Conservation (phyloP, 768 basidiomycete genomes). For the Nidula microcarpa region DNA sequence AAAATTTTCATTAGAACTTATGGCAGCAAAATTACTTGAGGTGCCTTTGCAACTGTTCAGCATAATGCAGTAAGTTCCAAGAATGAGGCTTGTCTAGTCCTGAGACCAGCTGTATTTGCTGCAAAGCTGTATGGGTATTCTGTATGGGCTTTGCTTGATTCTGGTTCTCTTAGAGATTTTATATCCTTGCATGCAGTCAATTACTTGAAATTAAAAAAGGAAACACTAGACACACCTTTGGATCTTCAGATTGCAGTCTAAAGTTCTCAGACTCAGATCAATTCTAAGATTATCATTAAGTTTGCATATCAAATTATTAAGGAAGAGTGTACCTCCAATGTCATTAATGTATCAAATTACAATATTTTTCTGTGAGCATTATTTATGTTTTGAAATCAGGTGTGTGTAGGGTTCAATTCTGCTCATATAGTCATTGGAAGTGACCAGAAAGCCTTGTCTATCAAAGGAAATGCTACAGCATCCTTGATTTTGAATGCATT, state of each 20-base stretch:
- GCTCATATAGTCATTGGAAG: conserved; percentile 19
- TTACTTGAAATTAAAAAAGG: conserved; percentile 23
- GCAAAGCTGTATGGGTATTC: conserved; percentile 25
- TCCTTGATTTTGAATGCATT: conserved; percentile 7
- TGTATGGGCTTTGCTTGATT: conserved; percentile 27
- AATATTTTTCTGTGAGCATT: conserved; percentile 38
- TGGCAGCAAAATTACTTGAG: too few relatives aligned
- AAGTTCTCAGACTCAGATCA: conserved; percentile 32
- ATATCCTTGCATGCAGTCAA: conserved; percentile 27
- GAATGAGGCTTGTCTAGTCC: conserved; percentile 11
- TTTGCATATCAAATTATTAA: conserved; percentile 30
- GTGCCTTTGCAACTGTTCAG: too few relatives aligned
- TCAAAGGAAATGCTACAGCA: conserved; percentile 8
- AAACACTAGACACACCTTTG: conserved; percentile 24
- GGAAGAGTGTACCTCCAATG: conserved; percentile 20
- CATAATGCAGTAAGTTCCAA: not conserved
- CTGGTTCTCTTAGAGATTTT: conserved; percentile 34
- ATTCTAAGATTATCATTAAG: conserved; percentile 12
- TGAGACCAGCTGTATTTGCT: conserved; percentile 24
- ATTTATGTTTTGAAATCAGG: conserved; percentile 28
- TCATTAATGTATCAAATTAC: conserved; percentile 36
- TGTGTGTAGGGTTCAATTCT: conserved; percentile 19
- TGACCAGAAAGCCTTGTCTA: conserved; percentile 6
- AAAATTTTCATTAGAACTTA: too few relatives aligned
- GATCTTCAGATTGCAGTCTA: conserved; percentile 31